Evolutionary conservation across 169 alveolate species (phyloP).

Genomic region (Babesia caballi): DNA sequence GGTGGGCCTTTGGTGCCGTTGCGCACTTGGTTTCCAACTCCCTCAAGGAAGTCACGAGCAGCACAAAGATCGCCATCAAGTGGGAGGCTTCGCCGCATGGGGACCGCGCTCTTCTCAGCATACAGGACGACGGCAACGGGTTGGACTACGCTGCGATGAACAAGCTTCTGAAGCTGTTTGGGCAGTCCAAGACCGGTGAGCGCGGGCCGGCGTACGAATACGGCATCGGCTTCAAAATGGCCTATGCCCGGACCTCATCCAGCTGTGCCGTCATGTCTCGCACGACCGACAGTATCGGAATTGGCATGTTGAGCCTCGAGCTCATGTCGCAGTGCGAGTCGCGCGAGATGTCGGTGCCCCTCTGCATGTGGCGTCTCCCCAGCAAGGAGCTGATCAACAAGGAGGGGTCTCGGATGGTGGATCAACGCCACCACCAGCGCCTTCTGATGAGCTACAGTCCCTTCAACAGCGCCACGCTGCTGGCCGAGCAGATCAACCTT

Average conservation of each 20-base stretch:
- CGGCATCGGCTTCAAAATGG: conserved; percentile 86
- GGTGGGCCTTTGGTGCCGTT: conserved; percentile 85
- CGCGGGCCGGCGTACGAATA: conserved; percentile 66
- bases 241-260: conserved; percentile 82
- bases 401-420: conserved; percentile 80
- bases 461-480: conserved; percentile 80
- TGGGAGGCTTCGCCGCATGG: conserved; percentile 76
- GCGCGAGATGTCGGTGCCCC: conserved; percentile 74
- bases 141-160: conserved; percentile 76
- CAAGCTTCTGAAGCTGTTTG: conserved; percentile 76
- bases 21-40: conserved; percentile 79
- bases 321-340: conserved; percentile 79
- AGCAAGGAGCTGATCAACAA: conserved; percentile 83
- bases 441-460: conserved; percentile 85
- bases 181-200: conserved; percentile 64
- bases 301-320: conserved; percentile 83
- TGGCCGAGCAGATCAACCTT: conserved; percentile 84
- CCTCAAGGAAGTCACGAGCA: conserved; percentile 67
- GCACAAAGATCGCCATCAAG: conserved; percentile 66
- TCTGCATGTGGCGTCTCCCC: conserved; percentile 88
- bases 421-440: conserved; percentile 86
- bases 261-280: conserved; percentile 86
- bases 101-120: conserved; percentile 70
- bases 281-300: conserved; percentile 81
- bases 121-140: conserved; percentile 84